A percentile compares a stretch with the other conserved stretches of the same genome.
These are phyloP conservation scores for Podochytrium sp. DNA, from an alignment of 192 early-diverging fungal genomes.

Conservation along the genomic window DNA sequence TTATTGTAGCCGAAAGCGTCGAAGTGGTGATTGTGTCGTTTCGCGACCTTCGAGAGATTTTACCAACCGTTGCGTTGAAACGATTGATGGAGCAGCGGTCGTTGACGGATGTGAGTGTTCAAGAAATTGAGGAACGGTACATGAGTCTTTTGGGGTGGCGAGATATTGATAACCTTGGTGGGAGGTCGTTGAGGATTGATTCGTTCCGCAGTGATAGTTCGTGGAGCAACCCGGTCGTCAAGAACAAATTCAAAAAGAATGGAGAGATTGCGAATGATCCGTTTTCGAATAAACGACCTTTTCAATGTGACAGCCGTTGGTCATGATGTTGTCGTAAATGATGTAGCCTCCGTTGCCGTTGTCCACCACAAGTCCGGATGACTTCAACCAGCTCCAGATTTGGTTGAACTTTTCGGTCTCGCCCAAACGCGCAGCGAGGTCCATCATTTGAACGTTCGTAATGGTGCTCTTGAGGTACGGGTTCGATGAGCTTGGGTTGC, in stretches of 20 bases:
- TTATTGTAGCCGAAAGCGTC: constrained; percentile 19
- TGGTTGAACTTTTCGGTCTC: constrained; percentile 35
- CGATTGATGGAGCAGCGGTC: constrained; percentile 12
- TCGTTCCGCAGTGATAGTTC: constrained; percentile 9
- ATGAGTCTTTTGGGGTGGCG: constrained; percentile 27
- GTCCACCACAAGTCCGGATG: not conserved
- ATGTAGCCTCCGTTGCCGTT: not conserved
- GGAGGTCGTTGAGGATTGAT: not conserved
- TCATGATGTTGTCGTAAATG: constrained; percentile 13
- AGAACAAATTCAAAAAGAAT: constrained; percentile 23
- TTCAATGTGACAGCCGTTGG: not conserved
- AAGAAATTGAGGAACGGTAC: constrained; percentile 36
- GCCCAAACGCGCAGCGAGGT: constrained; percentile 39
- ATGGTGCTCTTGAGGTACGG: constrained; percentile 48
- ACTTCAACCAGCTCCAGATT: constrained; percentile 45
- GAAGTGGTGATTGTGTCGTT: constrained; percentile 17
- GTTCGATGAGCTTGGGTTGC: not conserved
- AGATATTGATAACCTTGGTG: not conserved
- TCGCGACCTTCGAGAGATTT: constrained; percentile 22
- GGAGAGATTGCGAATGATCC: not conserved
- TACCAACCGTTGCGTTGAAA: constrained; percentile 20
- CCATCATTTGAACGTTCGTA: constrained; percentile 45
- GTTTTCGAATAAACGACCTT: no score
- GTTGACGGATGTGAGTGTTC: constrained; percentile 23
- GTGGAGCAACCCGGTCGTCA: constrained; percentile 35